A percentile compares a stretch with the other conserved stretches of the same genome.
These are phyloP conservation scores for Neolecta irregularis DNA, from an alignment of 1,139 yeast species.

Conservation along the genomic window DNA sequence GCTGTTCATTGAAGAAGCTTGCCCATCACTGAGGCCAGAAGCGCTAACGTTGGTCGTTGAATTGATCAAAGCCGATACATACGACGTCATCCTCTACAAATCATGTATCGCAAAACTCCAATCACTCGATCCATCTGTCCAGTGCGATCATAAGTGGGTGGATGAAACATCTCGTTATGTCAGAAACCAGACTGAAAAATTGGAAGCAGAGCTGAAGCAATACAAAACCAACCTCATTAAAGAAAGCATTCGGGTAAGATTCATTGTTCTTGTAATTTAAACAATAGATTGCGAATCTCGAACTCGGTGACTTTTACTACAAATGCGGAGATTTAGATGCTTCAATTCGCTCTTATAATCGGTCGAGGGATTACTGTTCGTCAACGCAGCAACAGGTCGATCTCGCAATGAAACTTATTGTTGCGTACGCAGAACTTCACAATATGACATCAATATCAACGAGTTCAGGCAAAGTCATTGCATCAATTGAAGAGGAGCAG, in stretches of 20 bases:
- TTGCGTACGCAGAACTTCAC: neutral
- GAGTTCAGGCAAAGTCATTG: conserved; percentile 5
- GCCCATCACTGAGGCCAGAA: conserved; percentile 11
- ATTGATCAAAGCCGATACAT: conserved; percentile 10
- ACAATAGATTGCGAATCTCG: conserved; percentile 15
- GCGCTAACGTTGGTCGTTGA: conserved; percentile 15
- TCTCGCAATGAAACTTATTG: too few relatives aligned
- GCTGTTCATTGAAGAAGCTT: conserved; percentile 15
- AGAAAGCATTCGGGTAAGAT: conserved; percentile 15
- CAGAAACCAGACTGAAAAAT: conserved; percentile 12
- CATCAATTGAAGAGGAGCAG: conserved; percentile 2
- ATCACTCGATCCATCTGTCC: conserved; percentile 4
- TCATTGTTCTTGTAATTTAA: neutral
- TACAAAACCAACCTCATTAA: conserved; percentile 17
- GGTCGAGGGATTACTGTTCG: conserved; percentile 17
- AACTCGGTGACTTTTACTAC: conserved; percentile 15
- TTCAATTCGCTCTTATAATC: conserved; percentile 13
- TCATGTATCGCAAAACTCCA: conserved; percentile 9
- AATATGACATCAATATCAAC: neutral
- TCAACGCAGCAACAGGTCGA: conserved; percentile 16
- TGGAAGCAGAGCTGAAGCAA: conserved; percentile 16
- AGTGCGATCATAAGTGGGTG: conserved; percentile 13
- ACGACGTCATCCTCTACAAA: conserved; percentile 13
- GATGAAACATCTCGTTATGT: conserved; percentile 5
- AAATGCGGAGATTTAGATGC: conserved; percentile 13